Evolutionary conservation across 495 filamentous ascomycete species (phyloP), one percentile per base, ranked within the genome.

Genomic region (Elaphomyces granulatus): DNA sequence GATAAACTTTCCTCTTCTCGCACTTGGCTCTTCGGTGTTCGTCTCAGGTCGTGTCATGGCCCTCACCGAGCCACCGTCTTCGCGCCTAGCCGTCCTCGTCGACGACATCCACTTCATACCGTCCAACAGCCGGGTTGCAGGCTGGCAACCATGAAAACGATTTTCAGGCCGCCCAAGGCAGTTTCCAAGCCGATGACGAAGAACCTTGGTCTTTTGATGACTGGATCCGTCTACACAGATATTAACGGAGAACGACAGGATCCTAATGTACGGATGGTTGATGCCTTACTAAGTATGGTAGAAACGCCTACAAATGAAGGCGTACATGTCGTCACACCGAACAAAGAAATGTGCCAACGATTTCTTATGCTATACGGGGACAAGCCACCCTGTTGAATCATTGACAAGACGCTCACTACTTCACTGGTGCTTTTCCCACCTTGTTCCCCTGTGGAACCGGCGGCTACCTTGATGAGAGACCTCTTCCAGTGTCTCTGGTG

Each of bases 381-480:
- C 31, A 39, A 17, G 23, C 15, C 14, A 8, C 40, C 3, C 30
- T 45, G 1, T 3, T 51, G 14, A 15, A 47, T 40, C 37, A 47
- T 8, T 51, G 39, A 41, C 1, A 15, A 3, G 45, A 45, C 20
- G 37, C 45, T 20, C 19, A 23, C 31, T 51, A 51, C 33, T 40
- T 47, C 9, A 47, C 41, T 30, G 17, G 33, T 21, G 48, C 45
- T 8, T 51, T 51, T 23, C 48, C 45, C 0, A 45, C 48, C n/a
- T 23, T 47, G 10, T 51, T 51, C 18, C 48, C 48, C n/a, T 4
- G 9, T 9, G 48, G 48, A 3, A 21, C 45, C 31, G 38, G 48
- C 4, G 48, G 48, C 21, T 42, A 51, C 38, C 37, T 51, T n/a
- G 45, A 51, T 12, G n/a, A n/a, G n/a, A 41, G 45, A 14, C 1